Evolutionary conservation across 2,329 filamentous ascomycete genomes (phyloP), one percentile per base, ranked within the genome.

Genomic region (Bertia moriformis): DNA sequence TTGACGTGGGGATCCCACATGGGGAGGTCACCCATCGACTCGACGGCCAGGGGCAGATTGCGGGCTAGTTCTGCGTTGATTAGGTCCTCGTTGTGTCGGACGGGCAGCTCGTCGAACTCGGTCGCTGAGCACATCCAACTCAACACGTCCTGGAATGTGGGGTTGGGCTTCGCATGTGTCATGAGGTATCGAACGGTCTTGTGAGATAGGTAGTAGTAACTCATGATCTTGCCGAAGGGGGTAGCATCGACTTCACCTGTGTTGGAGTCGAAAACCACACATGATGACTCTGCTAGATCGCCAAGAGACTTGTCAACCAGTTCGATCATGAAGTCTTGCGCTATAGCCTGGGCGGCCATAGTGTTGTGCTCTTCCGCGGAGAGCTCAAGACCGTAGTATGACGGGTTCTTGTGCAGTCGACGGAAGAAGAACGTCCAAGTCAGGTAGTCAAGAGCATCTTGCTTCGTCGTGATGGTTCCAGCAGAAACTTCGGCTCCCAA

Each of bases 381-480:
- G 35, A 98, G 91, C 54, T 95, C 83, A 0, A 98, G 76, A 0
- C 93, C 93, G 49, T 98, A 98, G 62, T 94, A 98, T 0, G 88
- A 93, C 1, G 91, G 91, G 50, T 98, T 98, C 67, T 98, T 98
- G 65, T 98, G 91, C 29, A 98, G 64, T 10, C 91, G 73, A 2
- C 93, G 77, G 71, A 98, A 98, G 72, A 98, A 98, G 66, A 98
- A 98, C 1, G 93, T 98, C 91, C 93, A 98, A 0, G 91, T 98
- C 39, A 98, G 63, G 54, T 98, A 98, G 58, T 98, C 93, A 3
- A 98, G 71, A 1, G 91, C 91, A 60, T 98, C 91, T 59, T 98
- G 91, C 59, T 95, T 95, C 5, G 87, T 93, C 20, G 81, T 67
- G 38, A 98, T 84, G 0, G 91, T 98, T 48, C 85, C 88, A 1